Conservation (phyloP, 2,329 filamentous ascomycete species). For the Neonectria hederae region DNA sequence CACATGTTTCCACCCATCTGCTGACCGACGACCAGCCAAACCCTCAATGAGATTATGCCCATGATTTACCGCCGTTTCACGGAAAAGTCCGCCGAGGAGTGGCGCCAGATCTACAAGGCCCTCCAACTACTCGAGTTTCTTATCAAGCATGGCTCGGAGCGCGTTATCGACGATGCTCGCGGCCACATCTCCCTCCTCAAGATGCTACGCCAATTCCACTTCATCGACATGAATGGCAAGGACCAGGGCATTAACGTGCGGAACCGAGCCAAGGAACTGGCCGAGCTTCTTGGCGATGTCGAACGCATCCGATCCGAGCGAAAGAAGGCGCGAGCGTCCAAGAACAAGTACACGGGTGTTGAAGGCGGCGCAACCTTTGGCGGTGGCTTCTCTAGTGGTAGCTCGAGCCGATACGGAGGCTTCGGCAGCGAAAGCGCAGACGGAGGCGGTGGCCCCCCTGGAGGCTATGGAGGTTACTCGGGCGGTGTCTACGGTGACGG, state of each 20-base stretch:
- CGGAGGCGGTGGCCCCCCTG: slow-evolving; percentile 32
- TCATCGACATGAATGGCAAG: slow-evolving; percentile 94
- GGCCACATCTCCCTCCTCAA: slow-evolving; percentile 95
- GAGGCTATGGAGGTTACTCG: slow-evolving; percentile 68
- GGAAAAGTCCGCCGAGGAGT: slow-evolving; percentile 97
- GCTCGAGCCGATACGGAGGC: slow-evolving; percentile 77
- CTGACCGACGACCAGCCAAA: slow-evolving; percentile 70
- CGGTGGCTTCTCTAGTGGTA: slow-evolving; percentile 62
- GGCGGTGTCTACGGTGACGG: slow-evolving; percentile 93
- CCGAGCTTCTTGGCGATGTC: slow-evolving; percentile 91
- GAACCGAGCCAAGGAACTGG: slow-evolving; percentile 94
- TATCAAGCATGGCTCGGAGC: slow-evolving; percentile 97
- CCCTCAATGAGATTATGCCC: slow-evolving; percentile 99
- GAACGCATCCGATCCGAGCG: slow-evolving; percentile 82
- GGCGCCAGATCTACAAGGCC: slow-evolving; percentile 99
- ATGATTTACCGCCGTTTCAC: slow-evolving; percentile 99
- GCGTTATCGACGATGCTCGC: slow-evolving; percentile 95
- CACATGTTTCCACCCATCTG: slow-evolving; percentile 7
- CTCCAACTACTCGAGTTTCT: slow-evolving; percentile 96
- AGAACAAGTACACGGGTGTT: slow-evolving; percentile 95
- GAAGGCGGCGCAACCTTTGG: slow-evolving; percentile 79
- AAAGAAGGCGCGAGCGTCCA: slow-evolving; percentile 90
- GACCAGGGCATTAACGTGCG: slow-evolving; percentile 98
- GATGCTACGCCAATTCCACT: slow-evolving; percentile 99
- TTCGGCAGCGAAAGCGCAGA: slow-evolving; percentile 86